phyloP scores from a whole-genome alignment of 2,329 filamentous ascomycete species.

The Alternaria infectoria region DNA sequence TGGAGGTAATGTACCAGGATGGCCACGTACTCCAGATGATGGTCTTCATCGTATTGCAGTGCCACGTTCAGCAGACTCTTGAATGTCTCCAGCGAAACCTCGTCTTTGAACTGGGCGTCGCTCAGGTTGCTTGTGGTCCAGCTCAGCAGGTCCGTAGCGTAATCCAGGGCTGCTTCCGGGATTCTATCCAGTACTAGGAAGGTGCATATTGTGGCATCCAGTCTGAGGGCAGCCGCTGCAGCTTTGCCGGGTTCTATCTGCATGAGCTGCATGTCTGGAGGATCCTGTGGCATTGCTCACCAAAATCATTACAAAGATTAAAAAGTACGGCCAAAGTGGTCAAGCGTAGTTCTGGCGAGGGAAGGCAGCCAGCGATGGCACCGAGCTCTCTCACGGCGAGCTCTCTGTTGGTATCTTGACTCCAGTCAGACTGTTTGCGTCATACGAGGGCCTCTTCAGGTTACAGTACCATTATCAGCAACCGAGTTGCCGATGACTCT shows the following conservation, averaged over 20 bases:
- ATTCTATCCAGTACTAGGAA: constrained; percentile 34
- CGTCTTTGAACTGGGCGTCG: constrained; percentile 41
- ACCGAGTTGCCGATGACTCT: constrained; percentile 49
- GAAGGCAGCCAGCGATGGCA: constrained; percentile 35
- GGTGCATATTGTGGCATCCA: constrained; percentile 39
- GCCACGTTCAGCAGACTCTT: constrained; percentile 34
- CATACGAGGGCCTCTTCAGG: neutral
- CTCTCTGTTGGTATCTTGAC: constrained; percentile 42
- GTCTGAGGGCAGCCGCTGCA: constrained; percentile 40
- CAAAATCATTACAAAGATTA: constrained; percentile 53
- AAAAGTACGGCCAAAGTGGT: constrained; percentile 51
- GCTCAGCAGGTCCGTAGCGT: constrained; percentile 42
- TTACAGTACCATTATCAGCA: constrained; percentile 42
- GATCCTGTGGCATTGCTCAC: constrained; percentile 26
- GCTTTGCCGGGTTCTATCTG: constrained; percentile 43
- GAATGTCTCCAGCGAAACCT: constrained; percentile 37
- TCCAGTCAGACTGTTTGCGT: constrained; percentile 21
- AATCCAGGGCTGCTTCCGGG: constrained; percentile 40
- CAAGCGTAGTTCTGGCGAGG: constrained; percentile 26
- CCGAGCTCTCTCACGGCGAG: constrained; percentile 31
- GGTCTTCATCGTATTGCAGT: constrained; percentile 42
- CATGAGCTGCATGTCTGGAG: constrained; percentile 18
- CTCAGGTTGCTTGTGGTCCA: constrained; percentile 46
- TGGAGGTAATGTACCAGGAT: constrained; percentile 45
- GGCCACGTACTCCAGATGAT: constrained; percentile 41